These are phyloP conservation scores for Saussurea involucrata DNA, from an alignment of 129 eudicot species.

Conservation along the genomic window DNA sequence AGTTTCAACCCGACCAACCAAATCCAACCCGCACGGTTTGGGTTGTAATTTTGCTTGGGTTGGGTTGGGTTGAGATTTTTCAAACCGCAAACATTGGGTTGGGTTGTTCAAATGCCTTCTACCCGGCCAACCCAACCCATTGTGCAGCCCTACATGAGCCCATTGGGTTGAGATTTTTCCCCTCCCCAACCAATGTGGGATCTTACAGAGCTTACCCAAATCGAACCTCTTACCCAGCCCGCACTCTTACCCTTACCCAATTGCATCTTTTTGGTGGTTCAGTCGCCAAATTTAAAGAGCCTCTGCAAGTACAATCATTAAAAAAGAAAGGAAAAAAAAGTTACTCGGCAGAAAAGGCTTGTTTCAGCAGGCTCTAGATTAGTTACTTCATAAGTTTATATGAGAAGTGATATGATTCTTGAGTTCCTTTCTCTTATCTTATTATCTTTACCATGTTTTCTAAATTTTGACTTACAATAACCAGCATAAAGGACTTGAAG, in stretches of 20 bases:
- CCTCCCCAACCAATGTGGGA: no score
- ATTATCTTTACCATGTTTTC: not conserved
- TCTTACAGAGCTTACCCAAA: not conserved
- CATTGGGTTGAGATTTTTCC: no score
- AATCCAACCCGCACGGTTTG: no score
- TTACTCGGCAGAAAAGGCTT: not conserved
- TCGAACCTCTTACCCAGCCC: not conserved
- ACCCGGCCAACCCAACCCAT: no score
- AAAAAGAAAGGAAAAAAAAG: not conserved
- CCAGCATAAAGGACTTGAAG: constrained; percentile 84
- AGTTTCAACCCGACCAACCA: no score
- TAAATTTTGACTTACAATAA: not conserved
- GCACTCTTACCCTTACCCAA: not conserved
- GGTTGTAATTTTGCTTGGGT: no score
- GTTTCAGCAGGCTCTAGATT: not conserved
- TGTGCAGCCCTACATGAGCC: no score
- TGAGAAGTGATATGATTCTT: not conserved
- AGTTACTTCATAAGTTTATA: not conserved
- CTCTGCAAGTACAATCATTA: not conserved
- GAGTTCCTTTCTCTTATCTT: not conserved
- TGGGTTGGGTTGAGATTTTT: no score
- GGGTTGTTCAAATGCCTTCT: no score
- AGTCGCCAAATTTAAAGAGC: not conserved
- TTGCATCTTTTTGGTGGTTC: not conserved
- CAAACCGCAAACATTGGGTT: no score